phyloP scores from a whole-genome alignment of 148 eudicot genomes.

The Heliamphora exappendiculata region DNA sequence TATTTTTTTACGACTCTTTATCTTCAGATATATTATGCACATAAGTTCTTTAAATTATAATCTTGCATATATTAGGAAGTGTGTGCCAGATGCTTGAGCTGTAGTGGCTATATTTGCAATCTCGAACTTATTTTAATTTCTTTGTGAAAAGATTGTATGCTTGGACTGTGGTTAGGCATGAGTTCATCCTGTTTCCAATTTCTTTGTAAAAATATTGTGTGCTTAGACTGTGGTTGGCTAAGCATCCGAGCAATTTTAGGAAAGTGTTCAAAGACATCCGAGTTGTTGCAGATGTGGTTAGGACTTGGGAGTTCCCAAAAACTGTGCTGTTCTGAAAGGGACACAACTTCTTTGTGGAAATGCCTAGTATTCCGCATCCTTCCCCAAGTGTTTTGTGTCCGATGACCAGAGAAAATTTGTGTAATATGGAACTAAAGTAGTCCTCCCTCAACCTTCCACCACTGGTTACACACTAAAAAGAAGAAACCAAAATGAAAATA shows the following conservation, averaged over 20 bases:
- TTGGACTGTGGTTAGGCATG: background rate
- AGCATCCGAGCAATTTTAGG: background rate
- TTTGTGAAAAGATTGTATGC: background rate
- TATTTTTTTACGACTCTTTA: background rate
- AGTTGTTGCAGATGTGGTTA: background rate
- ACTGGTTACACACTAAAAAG: background rate
- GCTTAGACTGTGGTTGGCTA: background rate
- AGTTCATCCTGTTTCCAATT: background rate
- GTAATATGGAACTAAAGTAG: background rate
- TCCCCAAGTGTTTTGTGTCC: background rate
- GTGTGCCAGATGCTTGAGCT: background rate
- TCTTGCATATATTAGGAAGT: background rate
- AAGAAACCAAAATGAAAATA: background rate
- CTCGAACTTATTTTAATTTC: background rate
- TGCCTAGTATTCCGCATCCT: background rate
- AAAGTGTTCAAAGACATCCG: background rate
- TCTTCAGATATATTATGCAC: background rate
- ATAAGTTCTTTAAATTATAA: background rate
- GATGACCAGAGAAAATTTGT: background rate
- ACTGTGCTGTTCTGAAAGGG: background rate
- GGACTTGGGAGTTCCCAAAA: background rate
- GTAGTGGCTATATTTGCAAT: background rate
- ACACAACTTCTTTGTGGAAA: background rate
- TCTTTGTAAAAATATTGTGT: too few species aligned
- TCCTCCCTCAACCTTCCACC: background rate